Base-by-base conservation (phyloP, 2,329 filamentous ascomycete species). In the Fusarium liriodendri region DNA sequence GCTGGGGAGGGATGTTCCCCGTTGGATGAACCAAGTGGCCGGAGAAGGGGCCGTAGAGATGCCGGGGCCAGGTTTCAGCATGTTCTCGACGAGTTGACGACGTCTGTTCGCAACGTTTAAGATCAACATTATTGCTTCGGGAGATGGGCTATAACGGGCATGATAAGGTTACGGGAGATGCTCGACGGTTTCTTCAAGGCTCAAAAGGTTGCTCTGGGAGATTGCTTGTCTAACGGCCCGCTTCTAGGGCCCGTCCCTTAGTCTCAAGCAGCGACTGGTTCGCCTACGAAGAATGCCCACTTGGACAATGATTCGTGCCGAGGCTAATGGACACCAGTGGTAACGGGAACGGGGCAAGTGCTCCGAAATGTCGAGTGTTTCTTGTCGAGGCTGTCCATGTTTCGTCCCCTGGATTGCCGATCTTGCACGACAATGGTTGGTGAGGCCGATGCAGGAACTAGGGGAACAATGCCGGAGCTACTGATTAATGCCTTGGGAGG, bases 151-250 rank as follows among this genome's bases (percentile, higher is more conserved):
- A 37, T 20, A 18, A 29, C 27, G 52, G 58, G 54, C 50, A 69
- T 40, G 69, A 73, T 37, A 58, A 27, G 55, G 32, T 74, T 61
- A 68, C 71, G 71, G 73, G 71, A 63, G 47, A 63, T 62, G 38
- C 8, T 38, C 47, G 18, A 62, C 47, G 67, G 54, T 18, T 45
- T 27, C 45, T 47, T 33, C 45, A 54, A 22, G 70, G 25, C 62
- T 65, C 35, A 63, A 60, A 47, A 60, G 58, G 14, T 63, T 13
- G 57, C 27, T 37, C 13, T 35, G 13, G 27, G 38, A 72, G 60
- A 71, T 69, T 65, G 27, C 18, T 42, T 13, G 27, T 38, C 35
- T 33, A 55, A 50, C 14, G 62, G 54, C 58, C 67, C 47, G 42
- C 27, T 47, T 37, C 54, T 27, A 58, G 59, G 60, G 20, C 27